Percentiles rank a stretch among this genome's conserved stretches.
Evolutionary conservation across 1,284 basidiomycete genomes (phyloP).

Genomic region (Trichosporon sp.): DNA sequence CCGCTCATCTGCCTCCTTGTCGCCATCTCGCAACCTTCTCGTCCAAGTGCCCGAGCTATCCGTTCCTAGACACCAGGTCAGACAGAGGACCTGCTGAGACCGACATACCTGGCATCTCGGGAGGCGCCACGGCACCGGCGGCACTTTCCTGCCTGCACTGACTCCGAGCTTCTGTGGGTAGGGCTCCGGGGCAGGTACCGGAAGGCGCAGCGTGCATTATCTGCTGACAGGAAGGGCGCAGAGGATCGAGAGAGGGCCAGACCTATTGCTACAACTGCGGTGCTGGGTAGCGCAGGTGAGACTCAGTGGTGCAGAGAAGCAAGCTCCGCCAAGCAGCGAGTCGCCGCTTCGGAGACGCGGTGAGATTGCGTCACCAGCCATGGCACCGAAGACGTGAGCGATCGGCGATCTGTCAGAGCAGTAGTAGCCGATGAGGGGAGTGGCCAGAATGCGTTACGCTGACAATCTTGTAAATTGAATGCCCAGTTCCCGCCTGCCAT

Average conservation of each 20-base stretch:
- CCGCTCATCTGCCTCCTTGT: conserved; percentile 5
- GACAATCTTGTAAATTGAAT: background rate
- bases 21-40: background rate
- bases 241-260: no score
- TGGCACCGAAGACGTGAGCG: background rate
- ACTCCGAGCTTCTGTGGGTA: no score
- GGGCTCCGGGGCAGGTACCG: no score
- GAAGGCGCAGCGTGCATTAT: no score
- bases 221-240: no score
- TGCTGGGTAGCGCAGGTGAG: no score
- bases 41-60: background rate
- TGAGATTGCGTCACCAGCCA: no score
- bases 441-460: background rate
- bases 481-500: background rate
- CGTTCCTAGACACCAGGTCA: background rate
- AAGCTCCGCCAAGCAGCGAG: no score
- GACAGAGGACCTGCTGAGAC: background rate
- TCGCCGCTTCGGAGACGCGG: no score
- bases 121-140: background rate
- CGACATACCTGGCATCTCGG: background rate
- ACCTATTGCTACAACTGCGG: no score
- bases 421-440: background rate
- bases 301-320: no score
- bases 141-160: background rate
- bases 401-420: background rate